Conservation (phyloP, 1,139 yeast genomes). For the Sugiyamaella neomexicana region DNA sequence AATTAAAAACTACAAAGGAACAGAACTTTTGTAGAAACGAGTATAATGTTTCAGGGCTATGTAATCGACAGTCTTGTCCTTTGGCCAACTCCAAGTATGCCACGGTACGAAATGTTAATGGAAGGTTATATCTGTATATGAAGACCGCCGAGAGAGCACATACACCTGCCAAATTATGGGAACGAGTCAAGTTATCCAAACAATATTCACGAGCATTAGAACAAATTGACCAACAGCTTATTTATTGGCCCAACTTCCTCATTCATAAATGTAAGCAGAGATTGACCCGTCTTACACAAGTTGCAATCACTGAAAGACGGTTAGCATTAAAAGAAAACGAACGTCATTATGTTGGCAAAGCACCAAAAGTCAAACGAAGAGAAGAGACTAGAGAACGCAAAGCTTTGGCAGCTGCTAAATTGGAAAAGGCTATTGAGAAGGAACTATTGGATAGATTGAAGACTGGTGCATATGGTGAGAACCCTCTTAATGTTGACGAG, state of each 20-base stretch:
- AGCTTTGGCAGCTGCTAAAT: slow-evolving; percentile 94
- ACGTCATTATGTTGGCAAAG: slow-evolving; percentile 86
- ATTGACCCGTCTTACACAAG: slow-evolving; percentile 90
- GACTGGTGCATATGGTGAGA: slow-evolving; percentile 97
- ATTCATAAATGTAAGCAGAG: slow-evolving; percentile 95
- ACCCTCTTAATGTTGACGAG: slow-evolving; percentile 94
- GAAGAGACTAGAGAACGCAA: slow-evolving; percentile 93
- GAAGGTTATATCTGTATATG: slow-evolving; percentile 86
- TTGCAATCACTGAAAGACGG: slow-evolving; percentile 93
- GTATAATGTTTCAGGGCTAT: slow-evolving; percentile 84
- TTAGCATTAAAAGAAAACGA: slow-evolving; percentile 88
- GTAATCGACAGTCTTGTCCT: slow-evolving; percentile 92
- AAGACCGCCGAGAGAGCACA: slow-evolving; percentile 97
- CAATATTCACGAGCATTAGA: slow-evolving; percentile 83
- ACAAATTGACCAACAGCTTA: slow-evolving; percentile 82
- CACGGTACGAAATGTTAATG: slow-evolving; percentile 86
- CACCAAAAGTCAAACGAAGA: slow-evolving; percentile 91
- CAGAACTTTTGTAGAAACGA: slow-evolving; percentile 87
- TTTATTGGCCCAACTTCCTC: slow-evolving; percentile 90
- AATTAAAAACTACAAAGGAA: slow-evolving; percentile 73
- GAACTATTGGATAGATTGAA: slow-evolving; percentile 90
- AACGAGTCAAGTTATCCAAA: slow-evolving; percentile 82
- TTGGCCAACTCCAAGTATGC: slow-evolving; percentile 95
- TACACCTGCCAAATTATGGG: slow-evolving; percentile 92
- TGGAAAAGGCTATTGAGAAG: slow-evolving; percentile 93